Conservation (phyloP, 1,284 basidiomycete species). For the Thecaphora frezii region DNA sequence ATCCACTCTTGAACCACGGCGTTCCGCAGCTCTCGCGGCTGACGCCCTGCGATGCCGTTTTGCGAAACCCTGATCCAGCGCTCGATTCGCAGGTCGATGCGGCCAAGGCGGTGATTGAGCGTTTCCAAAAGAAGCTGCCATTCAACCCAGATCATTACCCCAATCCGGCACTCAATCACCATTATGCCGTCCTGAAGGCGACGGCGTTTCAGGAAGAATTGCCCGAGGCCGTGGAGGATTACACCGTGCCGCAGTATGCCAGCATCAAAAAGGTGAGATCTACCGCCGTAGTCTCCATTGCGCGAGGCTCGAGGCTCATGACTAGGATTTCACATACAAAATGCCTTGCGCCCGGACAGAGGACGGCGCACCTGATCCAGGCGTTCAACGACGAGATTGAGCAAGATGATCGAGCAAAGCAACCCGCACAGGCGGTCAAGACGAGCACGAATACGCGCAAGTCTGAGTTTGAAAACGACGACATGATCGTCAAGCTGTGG, state of each 20-base stretch:
- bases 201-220: slow-evolving; percentile 77
- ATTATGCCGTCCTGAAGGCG: slow-evolving; percentile 86
- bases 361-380: slow-evolving; percentile 73
- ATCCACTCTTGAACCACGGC: too few relatives aligned
- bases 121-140: slow-evolving; percentile 73
- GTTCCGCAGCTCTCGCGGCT: slow-evolving; percentile 21
- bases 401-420: slow-evolving; percentile 62
- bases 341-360: slow-evolving; percentile 61
- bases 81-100: slow-evolving; percentile 64
- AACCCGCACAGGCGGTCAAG: slow-evolving; percentile 5
- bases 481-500: slow-evolving; percentile 26
- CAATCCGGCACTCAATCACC: slow-evolving; percentile 81
- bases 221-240: slow-evolving; percentile 69
- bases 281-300: too few relatives aligned
- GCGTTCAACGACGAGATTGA: slow-evolving; percentile 73
- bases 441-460: slow-evolving; percentile 24
- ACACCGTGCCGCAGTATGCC: slow-evolving; percentile 75
- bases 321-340: neutral
- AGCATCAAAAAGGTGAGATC: slow-evolving; percentile 74
- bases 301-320: too few relatives aligned
- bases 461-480: slow-evolving; percentile 31
- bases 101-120: slow-evolving; percentile 75
- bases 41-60: slow-evolving; percentile 1
- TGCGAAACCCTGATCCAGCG: neutral
- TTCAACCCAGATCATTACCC: slow-evolving; percentile 88